Percentiles rank a stretch among this genome's conserved stretches.
Conservation (phyloP, 1,284 basidiomycete species). For the Trametes versicolor region DNA sequence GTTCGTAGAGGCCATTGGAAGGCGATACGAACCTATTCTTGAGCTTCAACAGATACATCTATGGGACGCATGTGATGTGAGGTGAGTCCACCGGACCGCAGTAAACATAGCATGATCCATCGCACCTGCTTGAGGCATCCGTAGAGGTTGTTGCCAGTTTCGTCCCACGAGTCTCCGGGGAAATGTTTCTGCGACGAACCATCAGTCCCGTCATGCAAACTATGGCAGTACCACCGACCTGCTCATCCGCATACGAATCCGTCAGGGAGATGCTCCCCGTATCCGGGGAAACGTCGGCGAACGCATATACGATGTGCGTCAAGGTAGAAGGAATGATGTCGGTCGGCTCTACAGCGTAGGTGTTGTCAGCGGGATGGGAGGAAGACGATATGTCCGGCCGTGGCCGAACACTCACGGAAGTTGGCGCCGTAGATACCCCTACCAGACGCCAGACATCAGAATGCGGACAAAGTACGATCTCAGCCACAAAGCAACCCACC, state of each 20-base stretch:
- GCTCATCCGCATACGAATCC: conserved; percentile 85
- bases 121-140: conserved; percentile 87
- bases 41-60: conserved; percentile 76
- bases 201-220: too few relatives aligned
- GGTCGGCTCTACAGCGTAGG: conserved; percentile 60
- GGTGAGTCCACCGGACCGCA: too few relatives aligned
- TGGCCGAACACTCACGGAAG: conserved; percentile 63
- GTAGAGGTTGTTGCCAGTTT: conserved; percentile 81
- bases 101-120: too few relatives aligned
- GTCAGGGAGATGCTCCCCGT: conserved; percentile 78
- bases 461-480: conserved; percentile 19
- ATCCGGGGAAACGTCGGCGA: conserved; percentile 80
- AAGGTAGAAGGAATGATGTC: conserved; percentile 64
- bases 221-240: conserved; percentile 59
- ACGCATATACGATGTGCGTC: conserved; percentile 86
- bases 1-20: too few relatives aligned
- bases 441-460: conserved; percentile 38
- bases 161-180: conserved; percentile 66
- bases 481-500: conserved; percentile 47
- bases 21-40: conserved; percentile 60
- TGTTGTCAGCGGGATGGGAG: too few relatives aligned
- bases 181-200: conserved; percentile 67
- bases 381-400: conserved; percentile 22
- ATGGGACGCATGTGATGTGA: too few relatives aligned
- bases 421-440: conserved; percentile 88